These are phyloP conservation scores for Boletus smithii DNA, from an alignment of 1,284 basidiomycete species.

Conservation along the genomic window DNA sequence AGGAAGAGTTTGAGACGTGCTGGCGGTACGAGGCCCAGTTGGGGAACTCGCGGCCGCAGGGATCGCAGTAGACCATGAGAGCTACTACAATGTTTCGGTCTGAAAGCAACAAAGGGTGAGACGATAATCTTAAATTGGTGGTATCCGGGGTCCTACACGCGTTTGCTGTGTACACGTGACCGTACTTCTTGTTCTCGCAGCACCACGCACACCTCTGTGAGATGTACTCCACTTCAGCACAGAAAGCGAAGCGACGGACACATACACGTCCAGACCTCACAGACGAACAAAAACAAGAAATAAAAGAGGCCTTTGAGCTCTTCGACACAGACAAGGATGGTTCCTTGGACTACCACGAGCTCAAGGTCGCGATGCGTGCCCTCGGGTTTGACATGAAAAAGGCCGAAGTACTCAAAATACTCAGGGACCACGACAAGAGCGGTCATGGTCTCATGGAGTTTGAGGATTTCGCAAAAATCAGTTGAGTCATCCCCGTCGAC, in stretches of 20 bases:
- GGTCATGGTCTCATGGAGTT: slow-evolving; percentile 92
- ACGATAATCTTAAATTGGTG: background rate
- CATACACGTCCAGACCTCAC: slow-evolving; percentile 77
- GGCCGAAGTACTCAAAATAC: slow-evolving; percentile 92
- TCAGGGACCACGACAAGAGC: slow-evolving; percentile 89
- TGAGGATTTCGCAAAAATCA: slow-evolving; percentile 93
- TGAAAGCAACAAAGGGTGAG: too few relatives aligned
- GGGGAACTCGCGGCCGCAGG: slow-evolving; percentile 20
- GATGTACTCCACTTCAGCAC: slow-evolving; percentile 73
- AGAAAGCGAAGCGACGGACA: slow-evolving; percentile 69
- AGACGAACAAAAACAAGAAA: slow-evolving; percentile 96
- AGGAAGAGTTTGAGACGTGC: slow-evolving; percentile 21
- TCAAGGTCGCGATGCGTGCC: slow-evolving; percentile 98
- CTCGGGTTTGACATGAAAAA: slow-evolving; percentile 98
- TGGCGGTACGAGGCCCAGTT: slow-evolving; percentile 18
- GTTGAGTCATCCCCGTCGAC: slow-evolving; percentile 61
- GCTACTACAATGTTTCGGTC: too few relatives aligned
- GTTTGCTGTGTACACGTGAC: slow-evolving; percentile 27
- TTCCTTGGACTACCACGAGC: slow-evolving; percentile 95
- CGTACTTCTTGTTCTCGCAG: slow-evolving; percentile 1
- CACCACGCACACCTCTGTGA: background rate
- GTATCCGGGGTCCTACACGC: slow-evolving; percentile 31
- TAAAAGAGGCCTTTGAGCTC: slow-evolving; percentile 98
- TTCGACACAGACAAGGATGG: slow-evolving; percentile 99
- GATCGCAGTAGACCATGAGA: slow-evolving; percentile 11